These are phyloP conservation scores for Sclerotinia borealis DNA, from an alignment of 2,329 filamentous ascomycete species.

Conservation along the genomic window DNA sequence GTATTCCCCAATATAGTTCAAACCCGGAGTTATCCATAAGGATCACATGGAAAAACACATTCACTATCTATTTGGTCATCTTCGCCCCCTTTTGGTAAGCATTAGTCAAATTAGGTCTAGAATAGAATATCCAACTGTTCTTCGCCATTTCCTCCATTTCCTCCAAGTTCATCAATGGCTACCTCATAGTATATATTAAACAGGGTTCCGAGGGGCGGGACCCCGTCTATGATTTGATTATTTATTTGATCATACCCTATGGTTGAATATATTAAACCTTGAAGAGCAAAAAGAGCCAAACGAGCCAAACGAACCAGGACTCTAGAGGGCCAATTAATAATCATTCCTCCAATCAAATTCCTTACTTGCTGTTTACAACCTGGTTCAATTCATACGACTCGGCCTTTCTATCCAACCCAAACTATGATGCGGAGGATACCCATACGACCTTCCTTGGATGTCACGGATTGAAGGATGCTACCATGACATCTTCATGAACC, in stretches of 20 bases:
- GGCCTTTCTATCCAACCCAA: constrained; percentile 3
- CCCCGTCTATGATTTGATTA: neutral
- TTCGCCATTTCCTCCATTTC: neutral
- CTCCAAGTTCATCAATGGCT: neutral
- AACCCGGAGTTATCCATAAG: neutral
- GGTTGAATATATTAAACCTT: neutral
- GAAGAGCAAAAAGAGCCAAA: neutral
- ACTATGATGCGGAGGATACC: neutral
- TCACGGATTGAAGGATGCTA: neutral
- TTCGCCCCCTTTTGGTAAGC: neutral
- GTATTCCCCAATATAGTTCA: neutral
- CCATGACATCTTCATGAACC: constrained; percentile 3
- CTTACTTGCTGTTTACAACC: neutral
- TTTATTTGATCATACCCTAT: neutral
- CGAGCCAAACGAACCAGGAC: too few species aligned
- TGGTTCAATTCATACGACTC: constrained; percentile 2
- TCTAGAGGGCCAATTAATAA: neutral
- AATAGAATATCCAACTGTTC: neutral
- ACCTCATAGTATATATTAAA: neutral
- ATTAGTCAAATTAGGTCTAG: neutral
- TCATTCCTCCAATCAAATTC: neutral
- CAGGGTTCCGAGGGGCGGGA: neutral
- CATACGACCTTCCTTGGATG: neutral
- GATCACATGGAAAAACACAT: neutral
- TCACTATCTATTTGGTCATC: neutral